Evolutionary conservation across 2,329 filamentous ascomycete species (phyloP).

Genomic region (Paracamarosporium sp.): DNA sequence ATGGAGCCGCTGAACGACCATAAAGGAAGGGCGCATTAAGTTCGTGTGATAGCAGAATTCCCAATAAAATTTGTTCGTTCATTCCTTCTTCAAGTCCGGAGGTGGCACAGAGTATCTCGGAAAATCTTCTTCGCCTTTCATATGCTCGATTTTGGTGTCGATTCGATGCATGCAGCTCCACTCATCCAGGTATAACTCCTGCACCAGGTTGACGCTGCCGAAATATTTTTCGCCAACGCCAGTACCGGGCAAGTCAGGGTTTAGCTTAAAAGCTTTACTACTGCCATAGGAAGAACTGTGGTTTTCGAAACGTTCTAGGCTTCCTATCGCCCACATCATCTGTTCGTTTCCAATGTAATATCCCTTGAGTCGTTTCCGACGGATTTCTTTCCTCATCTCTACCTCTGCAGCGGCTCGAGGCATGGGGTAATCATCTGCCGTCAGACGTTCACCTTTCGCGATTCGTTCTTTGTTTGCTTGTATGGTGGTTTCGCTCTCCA

Average conservation of each 20-base stretch:
- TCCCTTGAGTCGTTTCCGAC: slow-evolving; percentile 31
- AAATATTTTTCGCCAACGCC: slow-evolving; percentile 40
- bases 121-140: slow-evolving; percentile 12
- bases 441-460: slow-evolving; percentile 21
- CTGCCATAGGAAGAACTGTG: slow-evolving; percentile 13
- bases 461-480: slow-evolving; percentile 18
- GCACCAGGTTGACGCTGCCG: slow-evolving; percentile 34
- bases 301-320: slow-evolving; percentile 32
- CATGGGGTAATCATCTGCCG: slow-evolving; percentile 17
- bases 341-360: slow-evolving; percentile 29
- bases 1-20: background rate
- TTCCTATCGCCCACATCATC: slow-evolving; percentile 40
- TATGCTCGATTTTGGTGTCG: slow-evolving; percentile 30
- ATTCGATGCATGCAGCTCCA: slow-evolving; percentile 42
- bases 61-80: background rate
- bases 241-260: slow-evolving; percentile 35
- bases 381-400: slow-evolving; percentile 28
- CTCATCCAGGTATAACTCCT: slow-evolving; percentile 41
- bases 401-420: slow-evolving; percentile 20
- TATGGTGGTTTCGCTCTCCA: slow-evolving; percentile 12
- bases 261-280: slow-evolving; percentile 20
- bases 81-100: slow-evolving; percentile 3
- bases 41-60: background rate
- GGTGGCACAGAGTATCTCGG: slow-evolving; percentile 5
- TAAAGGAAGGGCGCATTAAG: background rate